Conservation (phyloP, 2,329 filamentous ascomycete species). For the Verticillium nonalfalfae region DNA sequence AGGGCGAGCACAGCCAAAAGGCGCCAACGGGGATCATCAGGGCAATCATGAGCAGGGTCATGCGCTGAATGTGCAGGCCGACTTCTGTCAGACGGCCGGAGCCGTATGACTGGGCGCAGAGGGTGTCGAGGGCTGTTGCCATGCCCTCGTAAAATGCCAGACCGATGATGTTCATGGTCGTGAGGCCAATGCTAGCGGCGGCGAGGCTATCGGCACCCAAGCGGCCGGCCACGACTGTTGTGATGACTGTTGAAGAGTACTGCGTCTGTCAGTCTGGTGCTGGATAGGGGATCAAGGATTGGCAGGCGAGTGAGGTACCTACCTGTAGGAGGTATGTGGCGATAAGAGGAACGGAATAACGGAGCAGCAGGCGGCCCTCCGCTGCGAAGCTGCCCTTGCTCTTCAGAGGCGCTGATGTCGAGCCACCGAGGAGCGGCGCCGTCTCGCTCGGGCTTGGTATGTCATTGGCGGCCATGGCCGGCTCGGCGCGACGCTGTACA, state of each 20-base stretch:
- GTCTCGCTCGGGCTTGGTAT: neutral
- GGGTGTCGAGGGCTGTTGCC: conserved; percentile 42
- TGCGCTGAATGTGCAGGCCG: conserved; percentile 45
- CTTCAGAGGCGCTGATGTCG: neutral
- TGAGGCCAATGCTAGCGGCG: conserved; percentile 43
- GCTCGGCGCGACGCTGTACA: neutral
- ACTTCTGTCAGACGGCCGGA: conserved; percentile 39
- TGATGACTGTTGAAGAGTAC: conserved; percentile 44
- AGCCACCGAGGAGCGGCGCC: neutral
- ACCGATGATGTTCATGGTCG: conserved; percentile 48
- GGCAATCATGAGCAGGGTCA: conserved; percentile 41
- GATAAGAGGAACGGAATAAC: conserved; percentile 40
- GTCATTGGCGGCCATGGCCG: neutral
- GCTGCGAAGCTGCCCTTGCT: neutral
- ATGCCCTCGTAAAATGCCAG: conserved; percentile 44
- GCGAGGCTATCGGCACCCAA: conserved; percentile 45
- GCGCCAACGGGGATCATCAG: conserved; percentile 39
- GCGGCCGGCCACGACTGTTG: conserved; percentile 44
- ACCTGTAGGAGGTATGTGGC: conserved; percentile 40
- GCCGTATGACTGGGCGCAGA: conserved; percentile 45
- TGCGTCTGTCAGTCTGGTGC: conserved; percentile 19
- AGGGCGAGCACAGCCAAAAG: conserved; percentile 41
- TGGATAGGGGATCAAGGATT: neutral
- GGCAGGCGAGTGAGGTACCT: neutral
- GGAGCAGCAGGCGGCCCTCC: conserved; percentile 8